Evolutionary conservation across 1,284 basidiomycete genomes (phyloP).

Genomic region (Exsudoporus floridanus): DNA sequence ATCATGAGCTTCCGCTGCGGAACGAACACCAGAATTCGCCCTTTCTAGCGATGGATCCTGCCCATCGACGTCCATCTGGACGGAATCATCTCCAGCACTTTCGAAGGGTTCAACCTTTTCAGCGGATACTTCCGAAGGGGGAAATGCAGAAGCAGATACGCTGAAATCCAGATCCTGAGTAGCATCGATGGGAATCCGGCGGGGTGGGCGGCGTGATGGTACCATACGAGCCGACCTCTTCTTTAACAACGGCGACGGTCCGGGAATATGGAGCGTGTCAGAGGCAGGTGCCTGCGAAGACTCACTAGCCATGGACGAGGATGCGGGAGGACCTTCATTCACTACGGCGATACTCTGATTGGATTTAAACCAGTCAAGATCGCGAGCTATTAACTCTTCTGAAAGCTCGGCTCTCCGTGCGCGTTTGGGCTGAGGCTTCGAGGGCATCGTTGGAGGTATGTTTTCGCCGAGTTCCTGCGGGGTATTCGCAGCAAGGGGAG

Average conservation of each 20-base stretch:
- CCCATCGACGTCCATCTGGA: constrained; percentile 8
- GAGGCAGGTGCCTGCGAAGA: neutral
- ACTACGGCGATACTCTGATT: constrained; percentile 1
- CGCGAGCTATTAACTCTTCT: constrained; percentile 30
- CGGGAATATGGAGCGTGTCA: neutral
- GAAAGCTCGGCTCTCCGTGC: constrained; percentile 22
- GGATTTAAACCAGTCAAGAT: constrained; percentile 33
- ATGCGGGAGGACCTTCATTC: neutral
- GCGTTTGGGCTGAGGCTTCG: constrained; percentile 33
- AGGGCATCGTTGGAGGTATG: neutral
- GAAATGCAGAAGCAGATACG: neutral
- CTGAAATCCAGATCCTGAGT: neutral
- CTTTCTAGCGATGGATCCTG: neutral
- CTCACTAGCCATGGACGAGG: constrained; percentile 1
- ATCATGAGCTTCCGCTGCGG: neutral
- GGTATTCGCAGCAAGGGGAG: neutral
- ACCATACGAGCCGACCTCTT: constrained; percentile 31
- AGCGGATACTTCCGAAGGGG: neutral
- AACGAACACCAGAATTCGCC: neutral
- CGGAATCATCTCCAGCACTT: neutral
- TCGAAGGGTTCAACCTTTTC: neutral
- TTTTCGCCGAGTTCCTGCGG: neutral
- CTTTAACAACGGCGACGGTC: constrained; percentile 4
- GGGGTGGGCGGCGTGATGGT: constrained; percentile 26
- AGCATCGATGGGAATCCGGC: constrained; percentile 11